Evolutionary conservation across 148 eudicot genomes (phyloP).

Genomic region (Silene uniflora): DNA sequence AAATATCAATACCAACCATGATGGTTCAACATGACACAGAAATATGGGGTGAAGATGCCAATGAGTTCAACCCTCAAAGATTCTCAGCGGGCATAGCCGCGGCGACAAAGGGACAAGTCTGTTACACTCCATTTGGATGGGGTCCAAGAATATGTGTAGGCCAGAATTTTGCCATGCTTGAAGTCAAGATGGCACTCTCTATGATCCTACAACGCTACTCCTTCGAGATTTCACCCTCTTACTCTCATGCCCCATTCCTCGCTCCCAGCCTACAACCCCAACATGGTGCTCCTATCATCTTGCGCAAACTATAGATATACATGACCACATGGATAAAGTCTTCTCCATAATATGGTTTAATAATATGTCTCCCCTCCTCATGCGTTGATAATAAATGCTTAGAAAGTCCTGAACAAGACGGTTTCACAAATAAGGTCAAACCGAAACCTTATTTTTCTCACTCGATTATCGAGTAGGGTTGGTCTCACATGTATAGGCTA

Average conservation of each 20-base stretch:
- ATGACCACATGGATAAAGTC: not conserved
- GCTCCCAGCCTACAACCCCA: constrained; percentile 32
- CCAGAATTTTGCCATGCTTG: constrained; percentile 36
- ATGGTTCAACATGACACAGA: constrained; percentile 28
- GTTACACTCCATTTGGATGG: constrained; percentile 31
- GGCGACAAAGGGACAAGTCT: constrained; percentile 29
- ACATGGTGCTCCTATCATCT: constrained; percentile 27
- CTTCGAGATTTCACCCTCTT: constrained; percentile 25
- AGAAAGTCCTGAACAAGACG: no score
- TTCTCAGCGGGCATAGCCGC: constrained; percentile 32
- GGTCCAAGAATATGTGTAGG: constrained; percentile 37
- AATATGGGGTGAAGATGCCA: constrained; percentile 33
- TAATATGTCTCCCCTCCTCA: not conserved
- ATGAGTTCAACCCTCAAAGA: constrained; percentile 32
- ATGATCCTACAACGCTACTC: constrained; percentile 31
- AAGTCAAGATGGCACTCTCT: constrained; percentile 33
- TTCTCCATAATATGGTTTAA: not conserved
- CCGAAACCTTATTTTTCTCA: not conserved
- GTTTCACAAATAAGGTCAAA: not conserved
- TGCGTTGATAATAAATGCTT: not conserved
- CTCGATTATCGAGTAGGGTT: not conserved
- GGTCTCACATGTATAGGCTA: not conserved
- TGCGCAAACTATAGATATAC: constrained; percentile 19
- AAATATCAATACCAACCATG: constrained; percentile 29
- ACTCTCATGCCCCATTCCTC: constrained; percentile 26